phyloP scores from a whole-genome alignment of 192 early-diverging fungal genomes.

The Chytriomyces sp. region DNA sequence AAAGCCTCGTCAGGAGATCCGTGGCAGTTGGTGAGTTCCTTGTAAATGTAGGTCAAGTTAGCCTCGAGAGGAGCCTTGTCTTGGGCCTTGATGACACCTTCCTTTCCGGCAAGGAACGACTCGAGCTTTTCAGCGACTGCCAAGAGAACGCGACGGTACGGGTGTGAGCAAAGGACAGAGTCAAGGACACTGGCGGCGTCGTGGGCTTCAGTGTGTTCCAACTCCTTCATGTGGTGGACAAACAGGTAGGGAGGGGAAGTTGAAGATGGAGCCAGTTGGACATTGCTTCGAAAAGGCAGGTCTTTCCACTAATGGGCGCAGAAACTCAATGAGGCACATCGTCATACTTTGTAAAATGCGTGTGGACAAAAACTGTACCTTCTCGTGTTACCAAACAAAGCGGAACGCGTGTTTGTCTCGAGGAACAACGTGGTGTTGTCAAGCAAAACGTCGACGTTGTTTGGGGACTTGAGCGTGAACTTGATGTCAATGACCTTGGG shows the following conservation, averaged over 20 bases:
- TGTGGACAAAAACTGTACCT: conserved; percentile 14
- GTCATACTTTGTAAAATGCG: background rate
- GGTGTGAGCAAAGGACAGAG: conserved; percentile 67
- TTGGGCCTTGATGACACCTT: conserved; percentile 80
- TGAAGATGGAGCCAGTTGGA: conserved; percentile 9
- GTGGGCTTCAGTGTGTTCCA: conserved; percentile 16
- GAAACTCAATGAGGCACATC: background rate
- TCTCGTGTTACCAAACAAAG: conserved; percentile 29
- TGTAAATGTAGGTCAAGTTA: conserved; percentile 81
- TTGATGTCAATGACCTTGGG: conserved; percentile 31
- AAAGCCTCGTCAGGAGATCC: conserved; percentile 65
- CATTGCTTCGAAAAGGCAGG: conserved; percentile 27
- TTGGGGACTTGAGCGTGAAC: conserved; percentile 29
- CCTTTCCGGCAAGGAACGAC: conserved; percentile 72
- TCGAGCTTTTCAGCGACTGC: conserved; percentile 64
- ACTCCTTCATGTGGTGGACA: conserved; percentile 31
- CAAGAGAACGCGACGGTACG: conserved; percentile 80
- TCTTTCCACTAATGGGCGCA: conserved; percentile 39
- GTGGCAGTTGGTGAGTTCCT: conserved; percentile 81
- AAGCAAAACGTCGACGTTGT: conserved; percentile 14
- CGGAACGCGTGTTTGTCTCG: conserved; percentile 31
- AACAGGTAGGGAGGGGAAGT: conserved; percentile 30
- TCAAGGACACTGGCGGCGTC: conserved; percentile 27
- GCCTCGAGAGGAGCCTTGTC: conserved; percentile 74
- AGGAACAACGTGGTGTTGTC: conserved; percentile 30